Evolutionary conservation across 352 stramenopile genomes (phyloP).

Genomic region (Aphanomyces astaci): DNA sequence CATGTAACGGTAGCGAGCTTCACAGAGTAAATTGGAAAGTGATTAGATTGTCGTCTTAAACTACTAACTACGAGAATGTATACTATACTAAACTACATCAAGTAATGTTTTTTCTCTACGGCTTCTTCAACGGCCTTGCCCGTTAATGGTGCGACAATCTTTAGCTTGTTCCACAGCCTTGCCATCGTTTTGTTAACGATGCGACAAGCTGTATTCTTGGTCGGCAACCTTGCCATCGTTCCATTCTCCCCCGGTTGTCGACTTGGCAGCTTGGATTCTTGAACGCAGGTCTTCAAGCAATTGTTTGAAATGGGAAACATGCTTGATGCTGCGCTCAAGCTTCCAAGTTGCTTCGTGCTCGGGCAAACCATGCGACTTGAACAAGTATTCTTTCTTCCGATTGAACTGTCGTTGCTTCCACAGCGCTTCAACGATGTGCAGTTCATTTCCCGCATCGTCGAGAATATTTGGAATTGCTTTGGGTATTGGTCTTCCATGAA

Average conservation of each 20-base stretch:
- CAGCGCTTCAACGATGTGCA: constrained; percentile 2
- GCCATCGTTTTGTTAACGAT: too few species aligned
- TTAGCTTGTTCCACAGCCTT: too few species aligned
- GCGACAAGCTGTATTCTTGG: too few species aligned
- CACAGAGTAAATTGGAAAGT: too few species aligned
- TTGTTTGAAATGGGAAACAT: constrained; percentile 15
- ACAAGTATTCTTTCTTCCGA: constrained; percentile 7
- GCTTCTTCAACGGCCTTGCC: too few species aligned
- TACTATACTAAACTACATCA: too few species aligned
- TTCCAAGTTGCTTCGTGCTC: constrained; percentile 14
- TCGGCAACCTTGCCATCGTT: not conserved
- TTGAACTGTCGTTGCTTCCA: constrained; percentile 16
- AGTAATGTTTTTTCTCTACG: too few species aligned
- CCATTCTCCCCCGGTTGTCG: not conserved
- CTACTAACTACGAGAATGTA: too few species aligned
- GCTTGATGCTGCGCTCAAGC: constrained; percentile 18
- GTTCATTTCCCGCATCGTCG: not conserved
- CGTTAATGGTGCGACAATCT: too few species aligned
- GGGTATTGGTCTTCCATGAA: not conserved
- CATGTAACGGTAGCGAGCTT: too few species aligned
- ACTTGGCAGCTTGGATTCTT: not conserved
- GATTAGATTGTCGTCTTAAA: too few species aligned
- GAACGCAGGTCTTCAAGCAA: not conserved
- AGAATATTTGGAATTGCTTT: not conserved
- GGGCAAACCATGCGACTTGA: constrained; percentile 16